These are phyloP conservation scores for Oidiodendron maius DNA, from an alignment of 495 filamentous ascomycete species.

Conservation along the genomic window DNA sequence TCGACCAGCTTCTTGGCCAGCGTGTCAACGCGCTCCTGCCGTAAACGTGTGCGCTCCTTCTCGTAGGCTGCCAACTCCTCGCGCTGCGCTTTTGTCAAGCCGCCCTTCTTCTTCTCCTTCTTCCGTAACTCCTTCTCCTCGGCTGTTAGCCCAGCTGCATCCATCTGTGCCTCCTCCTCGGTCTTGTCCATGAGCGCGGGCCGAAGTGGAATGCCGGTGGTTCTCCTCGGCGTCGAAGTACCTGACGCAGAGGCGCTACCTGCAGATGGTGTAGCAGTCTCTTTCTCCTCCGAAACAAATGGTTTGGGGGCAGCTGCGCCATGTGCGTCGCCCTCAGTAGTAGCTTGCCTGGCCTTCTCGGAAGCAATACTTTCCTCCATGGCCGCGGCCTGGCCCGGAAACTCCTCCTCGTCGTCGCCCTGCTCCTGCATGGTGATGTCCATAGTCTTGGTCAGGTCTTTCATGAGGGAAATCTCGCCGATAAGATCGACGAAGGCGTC, in stretches of 20 bases:
- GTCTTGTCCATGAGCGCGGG: conserved; percentile 84
- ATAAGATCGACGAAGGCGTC: conserved; percentile 92
- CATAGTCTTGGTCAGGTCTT: conserved; percentile 84
- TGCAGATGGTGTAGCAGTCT: conserved; percentile 1
- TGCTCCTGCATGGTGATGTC: conserved; percentile 72
- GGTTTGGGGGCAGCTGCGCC: conserved; percentile 11
- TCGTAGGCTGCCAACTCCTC: conserved; percentile 88
- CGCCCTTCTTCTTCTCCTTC: conserved; percentile 81
- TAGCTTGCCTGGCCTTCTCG: conserved; percentile 7
- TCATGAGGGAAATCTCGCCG: conserved; percentile 88
- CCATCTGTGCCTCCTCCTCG: conserved; percentile 74
- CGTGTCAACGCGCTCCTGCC: conserved; percentile 86
- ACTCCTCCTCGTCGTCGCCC: conserved; percentile 32
- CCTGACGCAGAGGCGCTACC: conserved; percentile 22
- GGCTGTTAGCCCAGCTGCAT: conserved; percentile 61
- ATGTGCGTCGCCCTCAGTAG: conserved; percentile 22
- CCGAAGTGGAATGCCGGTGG: conserved; percentile 60
- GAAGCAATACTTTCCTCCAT: conserved; percentile 41
- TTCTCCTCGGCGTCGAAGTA: conserved; percentile 56
- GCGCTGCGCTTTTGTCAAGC: conserved; percentile 80
- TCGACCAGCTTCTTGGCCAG: conserved; percentile 81
- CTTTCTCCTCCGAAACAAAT: conserved; percentile 8
- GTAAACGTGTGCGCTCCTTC: conserved; percentile 71
- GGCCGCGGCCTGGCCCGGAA: conserved; percentile 40
- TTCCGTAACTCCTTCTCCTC: conserved; percentile 73